phyloP scores from a whole-genome alignment of 371 early-diverging fungal genomes.

The Cokeromyces recurvatus region DNA sequence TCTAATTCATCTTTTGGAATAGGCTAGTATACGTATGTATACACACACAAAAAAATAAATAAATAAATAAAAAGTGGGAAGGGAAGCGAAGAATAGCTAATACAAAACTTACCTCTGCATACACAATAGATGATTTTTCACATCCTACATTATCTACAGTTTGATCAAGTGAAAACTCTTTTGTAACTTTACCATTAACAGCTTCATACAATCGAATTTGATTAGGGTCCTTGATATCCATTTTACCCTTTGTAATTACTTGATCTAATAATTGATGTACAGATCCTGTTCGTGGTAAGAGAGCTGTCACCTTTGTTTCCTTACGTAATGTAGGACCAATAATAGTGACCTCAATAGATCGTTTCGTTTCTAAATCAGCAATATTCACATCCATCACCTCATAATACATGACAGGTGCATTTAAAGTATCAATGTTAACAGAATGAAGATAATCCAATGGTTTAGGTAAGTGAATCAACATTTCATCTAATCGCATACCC shows the following conservation, averaged over 20 bases:
- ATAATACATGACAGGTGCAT: conserved; percentile 52
- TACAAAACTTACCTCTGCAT: conserved; percentile 31
- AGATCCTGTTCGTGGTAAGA: conserved; percentile 54
- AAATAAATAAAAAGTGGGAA: too few species aligned
- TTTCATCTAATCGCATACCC: conserved; percentile 13
- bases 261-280: conserved; percentile 60
- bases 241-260: conserved; percentile 48
- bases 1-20: conserved; percentile 58
- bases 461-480: conserved; percentile 9
- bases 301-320: conserved; percentile 46
- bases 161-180: conserved; percentile 36
- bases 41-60: not conserved
- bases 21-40: too few species aligned
- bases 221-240: conserved; percentile 21
- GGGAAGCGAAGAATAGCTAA: too few species aligned
- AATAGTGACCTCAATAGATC: conserved; percentile 49
- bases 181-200: conserved; percentile 31
- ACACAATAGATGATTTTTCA: conserved; percentile 19
- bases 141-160: conserved; percentile 33
- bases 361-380: conserved; percentile 76
- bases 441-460: conserved; percentile 10
- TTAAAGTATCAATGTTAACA: conserved; percentile 8
- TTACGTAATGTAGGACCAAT: conserved; percentile 33
- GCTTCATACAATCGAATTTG: conserved; percentile 42
- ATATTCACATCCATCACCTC: conserved; percentile 76